Evolutionary conservation across 495 filamentous ascomycete genomes (phyloP).

Genomic region (Niebla homalea): DNA sequence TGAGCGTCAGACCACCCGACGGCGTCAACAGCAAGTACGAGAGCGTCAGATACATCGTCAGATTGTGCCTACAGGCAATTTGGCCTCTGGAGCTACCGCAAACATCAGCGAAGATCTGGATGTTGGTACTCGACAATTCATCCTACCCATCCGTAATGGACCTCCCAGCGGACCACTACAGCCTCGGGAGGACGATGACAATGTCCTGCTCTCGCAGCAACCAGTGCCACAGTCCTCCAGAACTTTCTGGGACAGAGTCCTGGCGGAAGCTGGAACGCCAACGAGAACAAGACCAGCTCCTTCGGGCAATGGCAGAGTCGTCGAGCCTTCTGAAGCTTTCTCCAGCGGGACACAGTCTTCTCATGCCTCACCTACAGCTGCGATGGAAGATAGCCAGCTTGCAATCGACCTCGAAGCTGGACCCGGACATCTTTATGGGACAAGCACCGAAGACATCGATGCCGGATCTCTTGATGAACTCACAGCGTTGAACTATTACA

Average conservation of each 20-base stretch:
- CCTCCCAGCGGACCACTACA: neutral
- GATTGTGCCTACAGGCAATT: neutral
- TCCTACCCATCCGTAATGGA: neutral
- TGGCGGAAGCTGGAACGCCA: constrained; percentile 11
- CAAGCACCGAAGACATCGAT: too few species aligned
- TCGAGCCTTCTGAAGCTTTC: constrained; percentile 7
- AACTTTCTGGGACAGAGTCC: constrained; percentile 11
- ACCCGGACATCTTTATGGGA: too few species aligned
- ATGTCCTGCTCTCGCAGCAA: constrained; percentile 4
- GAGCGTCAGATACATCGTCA: too few species aligned
- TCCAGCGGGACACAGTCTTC: constrained; percentile 4
- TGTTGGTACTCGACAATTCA: neutral
- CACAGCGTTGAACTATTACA: too few species aligned
- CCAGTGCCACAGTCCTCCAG: constrained; percentile 12
- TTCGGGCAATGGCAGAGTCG: constrained; percentile 1
- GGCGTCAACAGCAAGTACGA: too few species aligned
- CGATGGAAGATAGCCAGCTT: neutral
- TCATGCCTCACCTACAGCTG: constrained; percentile 5
- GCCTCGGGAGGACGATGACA: neutral
- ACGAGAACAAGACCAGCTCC: constrained; percentile 5
- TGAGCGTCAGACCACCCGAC: constrained; percentile 6
- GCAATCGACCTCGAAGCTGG: too few species aligned
- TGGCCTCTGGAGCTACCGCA: neutral
- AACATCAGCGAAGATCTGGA: neutral
- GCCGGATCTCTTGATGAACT: too few species aligned